phyloP scores from a whole-genome alignment of 2,329 filamentous ascomycete species.

The Fusarium ambrosium region DNA sequence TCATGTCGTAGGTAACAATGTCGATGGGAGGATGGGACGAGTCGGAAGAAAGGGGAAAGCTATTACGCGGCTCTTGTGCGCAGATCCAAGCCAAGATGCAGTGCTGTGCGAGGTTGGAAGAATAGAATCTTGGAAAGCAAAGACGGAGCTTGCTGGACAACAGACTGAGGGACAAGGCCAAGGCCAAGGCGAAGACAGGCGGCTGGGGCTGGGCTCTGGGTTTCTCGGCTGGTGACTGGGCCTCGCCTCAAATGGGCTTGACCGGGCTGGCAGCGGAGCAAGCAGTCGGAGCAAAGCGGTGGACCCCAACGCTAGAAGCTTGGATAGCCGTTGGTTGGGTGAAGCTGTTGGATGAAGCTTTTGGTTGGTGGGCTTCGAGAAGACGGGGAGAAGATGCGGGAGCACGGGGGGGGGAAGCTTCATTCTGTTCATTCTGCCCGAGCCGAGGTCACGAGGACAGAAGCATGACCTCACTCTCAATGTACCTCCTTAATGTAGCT shows the following conservation, averaged over 20 bases:
- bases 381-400: conserved; percentile 11
- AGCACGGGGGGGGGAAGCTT: conserved; percentile 1
- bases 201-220: conserved; percentile 25
- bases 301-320: conserved; percentile 9
- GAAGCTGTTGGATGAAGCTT: conserved; percentile 5
- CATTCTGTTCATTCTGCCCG: background rate
- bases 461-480: conserved; percentile 41
- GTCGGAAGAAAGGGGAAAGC: conserved; percentile 21
- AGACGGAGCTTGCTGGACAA: conserved; percentile 24
- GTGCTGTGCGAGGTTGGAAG: conserved; percentile 23
- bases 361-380: conserved; percentile 29
- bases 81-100: conserved; percentile 15
- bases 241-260: conserved; percentile 3
- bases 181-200: conserved; percentile 13
- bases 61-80: conserved; percentile 8
- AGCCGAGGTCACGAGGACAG: conserved; percentile 36
- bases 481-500: conserved; percentile 1
- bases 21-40: conserved; percentile 26
- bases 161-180: conserved; percentile 18
- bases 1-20: conserved; percentile 18
- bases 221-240: conserved; percentile 4
- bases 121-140: conserved; percentile 9
- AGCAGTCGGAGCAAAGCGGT: background rate
- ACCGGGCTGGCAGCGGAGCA: conserved; percentile 5
- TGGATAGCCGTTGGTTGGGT: conserved; percentile 23